Evolutionary conservation across 1,284 basidiomycete species (phyloP), one percentile per base, ranked within the genome.

Genomic region (Psilocybe mexicana): DNA sequence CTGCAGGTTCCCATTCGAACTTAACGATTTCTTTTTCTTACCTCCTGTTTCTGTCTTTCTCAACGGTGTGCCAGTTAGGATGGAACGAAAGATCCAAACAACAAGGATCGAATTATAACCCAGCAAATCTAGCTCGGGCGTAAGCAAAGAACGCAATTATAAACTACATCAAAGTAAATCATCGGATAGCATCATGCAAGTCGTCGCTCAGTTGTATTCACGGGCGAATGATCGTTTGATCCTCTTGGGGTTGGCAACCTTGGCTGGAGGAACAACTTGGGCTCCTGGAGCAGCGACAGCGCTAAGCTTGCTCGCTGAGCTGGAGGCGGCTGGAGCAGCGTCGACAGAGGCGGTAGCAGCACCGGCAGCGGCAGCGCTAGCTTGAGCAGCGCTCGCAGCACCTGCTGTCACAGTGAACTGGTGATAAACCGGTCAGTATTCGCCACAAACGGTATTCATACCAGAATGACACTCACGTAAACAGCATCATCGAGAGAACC

Each of bases 401-500:
- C 60, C 59, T 30, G 62, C 73, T 23, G 67, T 69, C 23, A 82
- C 79, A 38, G 77, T 78, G 71, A 84, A 83, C 83, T 85, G 18
- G 18, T 18, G 44, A 40, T 48, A n/a, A 26, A 42, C 14, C 14
- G 10, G 23, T 44, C 3, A 51, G 45, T 30, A 2, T n/a, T 24
- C 53, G 36, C 50, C 51, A n/a, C 25, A 57, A 49, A 38, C 18
- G 11, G 36, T 6, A 6, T 35, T 18, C 33, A 55, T 58, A n/a
- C 23, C 54, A 28, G 18, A 18, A 18, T 28, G 54, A 25, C 3
- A 71, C 76, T 63, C 61, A 80, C 78, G 67, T 84, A 84, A 55
- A 79, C 67, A 56, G 72, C 72, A 66, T 84, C 83, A 64, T 84
- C 83, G 18, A 82, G 65, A 35, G 72, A 63, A 23, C 81, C 83